Base-by-base conservation (phyloP, 176 grass and related monocot genomes). In the Aegilops sharonensis region DNA sequence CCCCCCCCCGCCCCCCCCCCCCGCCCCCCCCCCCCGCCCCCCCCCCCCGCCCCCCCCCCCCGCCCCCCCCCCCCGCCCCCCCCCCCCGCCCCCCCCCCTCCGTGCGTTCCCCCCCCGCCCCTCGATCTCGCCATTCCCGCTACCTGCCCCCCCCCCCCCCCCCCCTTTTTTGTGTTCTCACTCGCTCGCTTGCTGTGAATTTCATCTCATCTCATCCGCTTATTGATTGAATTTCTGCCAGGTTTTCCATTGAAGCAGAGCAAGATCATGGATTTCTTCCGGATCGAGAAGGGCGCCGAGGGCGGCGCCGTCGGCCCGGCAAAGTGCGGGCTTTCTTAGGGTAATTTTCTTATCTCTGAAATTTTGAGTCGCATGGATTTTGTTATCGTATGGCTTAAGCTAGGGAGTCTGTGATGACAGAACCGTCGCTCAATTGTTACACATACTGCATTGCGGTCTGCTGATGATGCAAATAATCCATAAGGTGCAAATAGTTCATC, bases 221-320 rank as follows among this genome's bases (percentile, higher is more conserved):
- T 78, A 18, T 24, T 78, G 64, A 52, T 11, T 69, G 39, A 75
- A 9, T 73, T 4, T 73, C 4, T 43, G 52, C 47, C 82, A 96
- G 94, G 89, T 64, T 92, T 94, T 73, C 90, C 92, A 12, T 60
- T 96, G 84, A 92, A 88, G 74, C 92, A 99, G 86, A 92, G 70
- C 18, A 96, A 94, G 94, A 98, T 98, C 69, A 29, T 94, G 4
- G 88, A 96, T 92, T 99, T 96, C 89, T 99, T 99, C 80, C 59
- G 88, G 86, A 99, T 99, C 56, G 88, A 90, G 62, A 95, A 89
- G 84, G 64, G 61, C 36, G 66, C 39, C 2, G 81, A 78, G 73
- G 54, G 75, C 18, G 47, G 6, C 6, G 13, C 27, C 12, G 43
- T 47, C 7, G 0, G n/a, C 7, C 62, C 57, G 10, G 60, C 62